Evolutionary conservation across 169 alveolate genomes (phyloP).

Genomic region (Ichthyophthirius multifiliis): DNA sequence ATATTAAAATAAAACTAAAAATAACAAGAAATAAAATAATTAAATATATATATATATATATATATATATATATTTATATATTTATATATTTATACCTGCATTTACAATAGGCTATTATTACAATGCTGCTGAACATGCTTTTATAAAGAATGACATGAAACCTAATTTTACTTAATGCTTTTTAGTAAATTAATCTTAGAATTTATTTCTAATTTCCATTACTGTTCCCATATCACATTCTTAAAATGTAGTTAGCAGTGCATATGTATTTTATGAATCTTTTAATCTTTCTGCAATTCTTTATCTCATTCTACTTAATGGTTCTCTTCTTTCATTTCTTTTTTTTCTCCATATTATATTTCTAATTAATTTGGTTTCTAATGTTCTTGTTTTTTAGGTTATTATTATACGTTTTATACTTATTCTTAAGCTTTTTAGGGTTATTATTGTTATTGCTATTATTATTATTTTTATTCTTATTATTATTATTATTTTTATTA

Average conservation of each 20-base stretch:
- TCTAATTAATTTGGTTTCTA: too few species aligned
- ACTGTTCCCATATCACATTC: constrained; percentile 71
- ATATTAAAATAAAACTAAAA: not conserved
- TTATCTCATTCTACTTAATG: constrained; percentile 69
- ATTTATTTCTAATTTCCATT: constrained; percentile 65
- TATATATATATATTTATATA: not conserved
- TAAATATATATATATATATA: not conserved
- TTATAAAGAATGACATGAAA: constrained; percentile 76
- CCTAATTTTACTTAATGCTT: constrained; percentile 82
- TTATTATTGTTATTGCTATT: not conserved
- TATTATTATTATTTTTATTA: constrained; percentile 29
- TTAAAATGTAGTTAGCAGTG: constrained; percentile 70
- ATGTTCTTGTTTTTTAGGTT: not conserved
- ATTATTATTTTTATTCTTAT: constrained; percentile 13
- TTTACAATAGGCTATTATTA: constrained; percentile 74
- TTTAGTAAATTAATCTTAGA: constrained; percentile 57
- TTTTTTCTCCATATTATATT: not conserved
- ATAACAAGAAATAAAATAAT: not conserved
- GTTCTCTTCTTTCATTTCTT: constrained; percentile 68
- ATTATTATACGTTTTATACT: constrained; percentile 33
- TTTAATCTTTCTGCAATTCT: constrained; percentile 66
- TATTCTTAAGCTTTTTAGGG: constrained; percentile 34
- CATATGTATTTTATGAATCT: constrained; percentile 69
- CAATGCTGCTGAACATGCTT: constrained; percentile 69
- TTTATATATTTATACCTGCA: constrained; percentile 34